Conservation (phyloP, 139 green algal species). For the Volvox reticuliferus region DNA sequence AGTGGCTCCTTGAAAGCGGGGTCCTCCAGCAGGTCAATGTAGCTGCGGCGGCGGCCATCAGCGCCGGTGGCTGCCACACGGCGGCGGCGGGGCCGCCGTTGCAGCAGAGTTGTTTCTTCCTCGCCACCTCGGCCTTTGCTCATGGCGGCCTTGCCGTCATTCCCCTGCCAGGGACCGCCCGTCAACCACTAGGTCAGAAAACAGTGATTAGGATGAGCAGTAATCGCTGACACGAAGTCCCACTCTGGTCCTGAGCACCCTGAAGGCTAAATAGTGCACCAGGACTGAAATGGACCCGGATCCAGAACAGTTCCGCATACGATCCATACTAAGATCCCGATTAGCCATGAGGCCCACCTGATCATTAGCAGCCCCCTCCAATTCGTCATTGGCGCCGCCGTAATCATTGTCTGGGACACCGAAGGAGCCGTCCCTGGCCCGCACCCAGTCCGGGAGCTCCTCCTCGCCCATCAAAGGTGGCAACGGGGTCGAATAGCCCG, state of each 20-base stretch:
- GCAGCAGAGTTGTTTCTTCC: background rate
- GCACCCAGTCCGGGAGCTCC: constrained; percentile 71
- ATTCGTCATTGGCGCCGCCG: background rate
- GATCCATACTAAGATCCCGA: no score
- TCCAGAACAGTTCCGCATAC: no score
- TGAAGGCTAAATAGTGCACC: no score
- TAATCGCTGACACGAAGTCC: no score
- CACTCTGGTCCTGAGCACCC: no score
- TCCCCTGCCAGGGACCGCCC: no score
- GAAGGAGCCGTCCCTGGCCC: background rate
- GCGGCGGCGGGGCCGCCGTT: background rate
- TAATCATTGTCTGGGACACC: background rate
- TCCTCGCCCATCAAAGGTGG: constrained; percentile 60
- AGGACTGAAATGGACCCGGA: no score
- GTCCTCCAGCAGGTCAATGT: constrained; percentile 2
- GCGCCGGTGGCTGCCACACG: background rate
- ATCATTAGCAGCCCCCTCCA: background rate
- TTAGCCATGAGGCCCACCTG: no score
- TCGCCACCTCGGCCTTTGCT: no score
- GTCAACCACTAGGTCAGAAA: no score
- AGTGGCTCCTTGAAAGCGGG: background rate
- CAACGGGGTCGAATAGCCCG: background rate
- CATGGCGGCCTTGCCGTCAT: no score
- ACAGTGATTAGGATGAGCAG: no score
- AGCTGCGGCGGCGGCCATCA: background rate